Evolutionary conservation across 2,329 filamentous ascomycete species (phyloP), one percentile per base, ranked within the genome.

Genomic region (Alternaria sp.): DNA sequence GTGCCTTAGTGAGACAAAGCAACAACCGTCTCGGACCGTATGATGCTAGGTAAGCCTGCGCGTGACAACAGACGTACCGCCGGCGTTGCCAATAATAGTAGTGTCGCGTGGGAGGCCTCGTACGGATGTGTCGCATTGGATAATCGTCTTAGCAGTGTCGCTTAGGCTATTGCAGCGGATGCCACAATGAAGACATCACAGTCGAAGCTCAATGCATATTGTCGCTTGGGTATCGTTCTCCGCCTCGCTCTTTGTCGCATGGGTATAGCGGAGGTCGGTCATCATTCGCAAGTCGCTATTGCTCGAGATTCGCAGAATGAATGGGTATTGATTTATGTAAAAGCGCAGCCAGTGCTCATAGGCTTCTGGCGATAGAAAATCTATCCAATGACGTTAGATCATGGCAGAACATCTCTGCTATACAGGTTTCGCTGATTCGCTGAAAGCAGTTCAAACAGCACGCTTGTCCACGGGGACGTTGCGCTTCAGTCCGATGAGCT

Each of bases 401-500:
- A 54, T 58, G 12, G 59, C 61, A 47, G 55, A 53, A 54, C 43
- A 55, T 55, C 44, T 53, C 49, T 37, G 45, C 23, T 49, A 30
- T 33, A 57, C 21, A 46, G 44, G n/a, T 49, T 58, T 47, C 43
- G 37, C 11, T n/a, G 26, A 28, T 21, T 15, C 45, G 26, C 49
- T 50, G 6, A 21, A 46, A 26, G 50, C 51, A 41, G 33, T 51
- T 68, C 59, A 75, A 54, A 74, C 72, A 49, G 62, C 67, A 55
- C 75, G 60, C 71, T 75, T 71, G 66, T 78, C 75, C 5, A 75
- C 72, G 2, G 70, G 67, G 4, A 78, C 65, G n/a, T 71, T 64
- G 43, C 75, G 71, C 64, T 72, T 75, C 18, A 78, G 51, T 15
- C 79, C 78, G 60, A 80, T 26, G 14, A 78, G 67, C 44, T 78